Evolutionary conservation across 2,329 filamentous ascomycete species (phyloP).

Genomic region (Trichophyton verrucosum): DNA sequence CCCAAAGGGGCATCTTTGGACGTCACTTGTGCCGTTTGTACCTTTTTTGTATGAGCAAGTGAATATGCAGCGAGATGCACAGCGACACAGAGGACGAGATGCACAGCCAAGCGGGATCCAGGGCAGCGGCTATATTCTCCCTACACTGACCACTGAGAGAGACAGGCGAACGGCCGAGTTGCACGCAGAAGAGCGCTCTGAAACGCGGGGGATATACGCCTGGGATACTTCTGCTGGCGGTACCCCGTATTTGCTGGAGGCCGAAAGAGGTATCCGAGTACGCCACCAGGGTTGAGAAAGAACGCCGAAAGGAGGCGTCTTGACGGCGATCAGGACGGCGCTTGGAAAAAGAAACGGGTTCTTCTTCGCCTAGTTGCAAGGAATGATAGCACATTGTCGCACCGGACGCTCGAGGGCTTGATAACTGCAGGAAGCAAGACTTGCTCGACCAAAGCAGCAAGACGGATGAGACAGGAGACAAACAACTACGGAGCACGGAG

Average conservation of each 20-base stretch:
- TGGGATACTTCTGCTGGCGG: background rate
- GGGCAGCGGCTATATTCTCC: background rate
- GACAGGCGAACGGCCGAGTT: background rate
- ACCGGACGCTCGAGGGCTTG: conserved; percentile 11
- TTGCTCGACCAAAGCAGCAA: background rate
- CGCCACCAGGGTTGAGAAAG: background rate
- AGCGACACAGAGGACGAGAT: background rate
- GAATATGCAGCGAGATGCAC: background rate
- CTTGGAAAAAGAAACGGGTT: background rate
- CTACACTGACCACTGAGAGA: background rate
- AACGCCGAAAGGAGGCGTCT: background rate
- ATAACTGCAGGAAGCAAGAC: background rate
- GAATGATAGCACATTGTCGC: conserved; percentile 8
- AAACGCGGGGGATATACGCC: conserved; percentile 1
- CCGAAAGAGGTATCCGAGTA: background rate
- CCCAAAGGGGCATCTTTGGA: background rate
- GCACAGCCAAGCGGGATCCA: background rate
- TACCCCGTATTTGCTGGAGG: background rate
- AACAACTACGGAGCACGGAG: background rate
- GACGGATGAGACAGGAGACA: background rate
- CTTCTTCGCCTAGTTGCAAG: background rate
- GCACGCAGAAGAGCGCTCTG: background rate
- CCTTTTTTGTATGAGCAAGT: background rate
- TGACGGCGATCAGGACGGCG: conserved; percentile 1
- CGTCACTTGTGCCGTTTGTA: background rate